These are phyloP conservation scores for Fusarium musae DNA, from an alignment of 2,329 filamentous ascomycete species.

Conservation along the genomic window DNA sequence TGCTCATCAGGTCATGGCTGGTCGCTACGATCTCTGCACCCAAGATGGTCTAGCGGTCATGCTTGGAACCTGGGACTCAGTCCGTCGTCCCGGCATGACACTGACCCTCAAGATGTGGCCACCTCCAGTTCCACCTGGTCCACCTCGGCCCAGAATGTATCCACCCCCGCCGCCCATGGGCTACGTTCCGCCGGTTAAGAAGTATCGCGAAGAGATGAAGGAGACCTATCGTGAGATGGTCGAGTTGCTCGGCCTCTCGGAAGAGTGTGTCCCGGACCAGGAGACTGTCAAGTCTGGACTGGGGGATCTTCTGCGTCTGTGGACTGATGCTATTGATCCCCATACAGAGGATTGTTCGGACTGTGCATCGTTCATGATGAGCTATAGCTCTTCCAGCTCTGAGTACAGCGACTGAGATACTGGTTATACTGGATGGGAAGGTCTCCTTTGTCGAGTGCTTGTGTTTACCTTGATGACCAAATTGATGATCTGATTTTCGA, in stretches of 20 bases:
- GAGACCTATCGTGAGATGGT: not conserved
- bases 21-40: not conserved
- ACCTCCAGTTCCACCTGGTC: not conserved
- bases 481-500: not conserved
- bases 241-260: not conserved
- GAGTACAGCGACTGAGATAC: not conserved
- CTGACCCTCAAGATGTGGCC: not conserved
- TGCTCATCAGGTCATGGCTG: not conserved
- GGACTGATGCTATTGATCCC: conserved; percentile 12
- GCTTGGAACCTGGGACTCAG: not conserved
- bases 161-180: not conserved
- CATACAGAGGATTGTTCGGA: not conserved
- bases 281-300: not conserved
- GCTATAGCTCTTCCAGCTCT: not conserved
- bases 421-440: too few relatives aligned
- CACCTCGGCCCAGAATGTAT: not conserved
- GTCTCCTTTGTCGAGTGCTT: not conserved
- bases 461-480: not conserved
- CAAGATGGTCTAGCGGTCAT: not conserved
- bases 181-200: not conserved
- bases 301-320: not conserved
- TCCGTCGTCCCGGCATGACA: conserved; percentile 2
- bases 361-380: not conserved
- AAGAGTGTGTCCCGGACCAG: not conserved
- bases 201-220: not conserved